These are phyloP conservation scores for Chytriomyces confervae DNA, from an alignment of 192 early-diverging fungal species.

Conservation along the genomic window DNA sequence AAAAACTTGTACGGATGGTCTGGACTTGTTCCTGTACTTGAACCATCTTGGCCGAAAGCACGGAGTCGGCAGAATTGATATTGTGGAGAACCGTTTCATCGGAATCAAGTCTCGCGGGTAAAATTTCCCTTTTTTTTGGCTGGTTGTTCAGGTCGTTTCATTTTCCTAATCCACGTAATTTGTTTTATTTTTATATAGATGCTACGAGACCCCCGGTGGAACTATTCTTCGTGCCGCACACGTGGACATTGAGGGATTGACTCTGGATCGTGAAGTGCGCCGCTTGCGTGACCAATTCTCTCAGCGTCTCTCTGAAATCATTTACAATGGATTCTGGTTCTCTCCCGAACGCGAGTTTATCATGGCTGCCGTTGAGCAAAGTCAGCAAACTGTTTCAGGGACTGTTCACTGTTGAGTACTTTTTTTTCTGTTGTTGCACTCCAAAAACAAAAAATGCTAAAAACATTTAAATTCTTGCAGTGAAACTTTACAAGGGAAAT, in stretches of 20 bases:
- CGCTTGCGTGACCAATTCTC: slow-evolving; percentile 76
- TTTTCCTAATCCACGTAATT: background rate
- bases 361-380: slow-evolving; percentile 77
- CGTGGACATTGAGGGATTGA: slow-evolving; percentile 94
- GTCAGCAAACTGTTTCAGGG: slow-evolving; percentile 89
- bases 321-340: slow-evolving; percentile 99
- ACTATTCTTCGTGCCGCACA: slow-evolving; percentile 95
- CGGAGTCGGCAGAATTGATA: slow-evolving; percentile 98
- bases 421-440: background rate
- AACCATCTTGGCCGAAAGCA: slow-evolving; percentile 95
- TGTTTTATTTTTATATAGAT: slow-evolving; percentile 47
- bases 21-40: slow-evolving; percentile 93
- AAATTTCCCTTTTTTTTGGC: slow-evolving; percentile 1
- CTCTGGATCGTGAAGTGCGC: slow-evolving; percentile 95
- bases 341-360: slow-evolving; percentile 94
- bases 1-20: slow-evolving; percentile 66
- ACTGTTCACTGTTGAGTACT: slow-evolving; percentile 70
- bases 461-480: slow-evolving; percentile 20
- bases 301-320: slow-evolving; percentile 70
- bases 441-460: no score
- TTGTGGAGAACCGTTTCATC: slow-evolving; percentile 99
- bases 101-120: slow-evolving; percentile 96
- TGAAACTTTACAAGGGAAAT: slow-evolving; percentile 98
- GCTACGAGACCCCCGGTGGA: slow-evolving; percentile 99
- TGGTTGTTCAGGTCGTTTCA: background rate